Base-by-base conservation (phyloP, 2,329 filamentous ascomycete species). In the Uncinocarpus reesii region DNA sequence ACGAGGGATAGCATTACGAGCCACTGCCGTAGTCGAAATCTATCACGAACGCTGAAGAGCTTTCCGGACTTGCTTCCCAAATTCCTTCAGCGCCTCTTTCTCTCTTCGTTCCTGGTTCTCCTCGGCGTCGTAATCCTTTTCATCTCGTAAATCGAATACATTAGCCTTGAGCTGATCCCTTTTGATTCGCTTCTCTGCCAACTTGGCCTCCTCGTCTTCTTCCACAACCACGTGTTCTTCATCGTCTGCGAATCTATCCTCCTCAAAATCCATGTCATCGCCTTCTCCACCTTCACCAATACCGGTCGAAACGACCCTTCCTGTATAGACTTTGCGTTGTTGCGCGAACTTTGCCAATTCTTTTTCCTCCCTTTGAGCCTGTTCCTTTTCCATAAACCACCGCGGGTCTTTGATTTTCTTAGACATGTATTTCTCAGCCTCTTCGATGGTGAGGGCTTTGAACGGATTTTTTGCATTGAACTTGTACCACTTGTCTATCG, bases 401-500 rank as follows among this genome's bases (percentile, higher is more conserved):
- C 85, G 78, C 16, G 84, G 81, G 40, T 84, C 78, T 51, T 82
- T 83, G 41, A 80, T 75, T 63, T 87, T 87, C 64, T 85, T 84
- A 51, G 77, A 80, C 83, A 94, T 87, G 49, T 81, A 74, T 48
- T 83, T 83, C 63, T 96, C 89, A 0, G 86, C 86, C 62, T 95
- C 83, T 53, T 95, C 89, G 8, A 89, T 80, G 0, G 80, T 83
- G 64, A 89, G 78, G 0, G 80, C 76, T 61, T 83, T 81, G 61
- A 92, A 90, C 8, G 83, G 78, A 48, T 61, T 67, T 49, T 68
- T 69, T 24, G 64, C 64, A 42, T 53, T 68, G 43, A 70, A 70
- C 36, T 86, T 84, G 69, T 98, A 98, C 82, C 86, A 95, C 61
- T 95, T 95, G 66, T 98, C 90, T 15, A 96, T 69, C 0, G 93